Percentiles rank a stretch among this genome's conserved stretches.
Evolutionary conservation across 176 grass and related monocot species (phyloP).

Genomic region (Carex kokanica): DNA sequence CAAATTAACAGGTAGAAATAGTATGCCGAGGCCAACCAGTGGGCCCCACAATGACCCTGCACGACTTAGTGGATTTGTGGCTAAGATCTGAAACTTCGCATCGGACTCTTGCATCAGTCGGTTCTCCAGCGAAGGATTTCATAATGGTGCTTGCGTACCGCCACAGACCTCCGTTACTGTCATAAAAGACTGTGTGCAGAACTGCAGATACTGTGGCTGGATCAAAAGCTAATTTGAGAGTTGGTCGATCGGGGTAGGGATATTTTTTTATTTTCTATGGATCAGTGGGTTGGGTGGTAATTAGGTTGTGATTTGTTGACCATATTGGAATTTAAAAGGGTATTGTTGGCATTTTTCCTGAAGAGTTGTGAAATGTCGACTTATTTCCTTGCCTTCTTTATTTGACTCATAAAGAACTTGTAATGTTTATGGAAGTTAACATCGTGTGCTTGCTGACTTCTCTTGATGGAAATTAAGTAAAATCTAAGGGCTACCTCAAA

Average conservation of each 20-base stretch:
- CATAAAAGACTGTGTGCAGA: background rate
- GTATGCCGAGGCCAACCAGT: slow-evolving; percentile 48
- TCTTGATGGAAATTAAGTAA: background rate
- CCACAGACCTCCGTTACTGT: slow-evolving; percentile 29
- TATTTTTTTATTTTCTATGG: background rate
- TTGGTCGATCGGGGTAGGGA: slow-evolving; percentile 6
- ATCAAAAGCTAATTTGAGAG: slow-evolving; percentile 1
- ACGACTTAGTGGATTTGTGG: slow-evolving; percentile 50
- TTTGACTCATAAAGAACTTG: slow-evolving; percentile 18
- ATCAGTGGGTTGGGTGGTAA: background rate
- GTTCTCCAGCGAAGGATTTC: slow-evolving; percentile 55
- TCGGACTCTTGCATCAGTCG: slow-evolving; percentile 24
- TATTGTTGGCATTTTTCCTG: slow-evolving; percentile 25
- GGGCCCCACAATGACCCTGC: slow-evolving; percentile 50
- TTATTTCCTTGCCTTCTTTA: background rate
- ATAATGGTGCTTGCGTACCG: slow-evolving; percentile 85
- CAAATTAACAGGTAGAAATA: slow-evolving; percentile 55
- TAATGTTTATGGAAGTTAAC: slow-evolving; percentile 12
- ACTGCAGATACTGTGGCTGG: background rate
- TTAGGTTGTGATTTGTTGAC: slow-evolving; percentile 18
- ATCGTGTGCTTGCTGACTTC: background rate
- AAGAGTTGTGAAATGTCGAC: slow-evolving; percentile 12
- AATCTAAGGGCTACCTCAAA: background rate
- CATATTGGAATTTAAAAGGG: slow-evolving; percentile 4
- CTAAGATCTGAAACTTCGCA: slow-evolving; percentile 33